Percentiles rank a stretch among this genome's conserved stretches.
phyloP scores from a whole-genome alignment of 148 eudicot genomes.

The Rhododendron molle region DNA sequence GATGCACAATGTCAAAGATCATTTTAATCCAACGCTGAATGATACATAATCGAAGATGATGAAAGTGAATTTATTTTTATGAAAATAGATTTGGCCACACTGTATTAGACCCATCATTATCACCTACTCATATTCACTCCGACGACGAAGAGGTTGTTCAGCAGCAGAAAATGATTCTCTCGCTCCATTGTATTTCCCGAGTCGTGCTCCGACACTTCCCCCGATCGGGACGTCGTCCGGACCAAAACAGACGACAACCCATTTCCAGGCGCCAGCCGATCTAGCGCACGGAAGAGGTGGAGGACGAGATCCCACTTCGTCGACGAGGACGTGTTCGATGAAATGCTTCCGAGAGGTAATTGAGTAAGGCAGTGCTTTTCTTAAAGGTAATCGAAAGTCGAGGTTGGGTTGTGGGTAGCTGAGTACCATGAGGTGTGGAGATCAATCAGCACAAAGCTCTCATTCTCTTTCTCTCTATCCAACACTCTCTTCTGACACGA shows the following conservation, averaged over 20 bases:
- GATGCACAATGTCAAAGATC: too few species aligned
- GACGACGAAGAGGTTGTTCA: too few species aligned
- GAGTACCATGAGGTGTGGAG: constrained; percentile 59
- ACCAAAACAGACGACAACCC: constrained; percentile 52
- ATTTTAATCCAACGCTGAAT: too few species aligned
- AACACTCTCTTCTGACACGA: neutral
- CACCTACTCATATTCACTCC: too few species aligned
- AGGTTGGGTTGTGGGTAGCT: constrained; percentile 37
- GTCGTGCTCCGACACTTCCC: too few species aligned
- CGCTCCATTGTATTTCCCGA: neutral
- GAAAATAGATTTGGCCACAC: too few species aligned
- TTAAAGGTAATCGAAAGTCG: constrained; percentile 40
- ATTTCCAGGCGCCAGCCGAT: constrained; percentile 39
- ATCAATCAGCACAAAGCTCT: constrained; percentile 68
- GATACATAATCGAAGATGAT: too few species aligned
- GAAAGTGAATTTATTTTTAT: too few species aligned
- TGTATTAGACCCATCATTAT: too few species aligned
- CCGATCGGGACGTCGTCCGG: too few species aligned
- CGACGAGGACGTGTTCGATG: constrained; percentile 55
- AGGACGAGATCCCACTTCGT: constrained; percentile 28
- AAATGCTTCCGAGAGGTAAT: constrained; percentile 56
- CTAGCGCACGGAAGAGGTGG: constrained; percentile 41
- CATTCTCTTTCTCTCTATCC: constrained; percentile 29
- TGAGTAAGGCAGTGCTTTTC: constrained; percentile 10
- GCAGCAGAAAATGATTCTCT: too few species aligned